Evolutionary conservation across 371 early-diverging fungal species (phyloP), one percentile per base, ranked within the genome.

Genomic region (Saksenaea oblongispora): DNA sequence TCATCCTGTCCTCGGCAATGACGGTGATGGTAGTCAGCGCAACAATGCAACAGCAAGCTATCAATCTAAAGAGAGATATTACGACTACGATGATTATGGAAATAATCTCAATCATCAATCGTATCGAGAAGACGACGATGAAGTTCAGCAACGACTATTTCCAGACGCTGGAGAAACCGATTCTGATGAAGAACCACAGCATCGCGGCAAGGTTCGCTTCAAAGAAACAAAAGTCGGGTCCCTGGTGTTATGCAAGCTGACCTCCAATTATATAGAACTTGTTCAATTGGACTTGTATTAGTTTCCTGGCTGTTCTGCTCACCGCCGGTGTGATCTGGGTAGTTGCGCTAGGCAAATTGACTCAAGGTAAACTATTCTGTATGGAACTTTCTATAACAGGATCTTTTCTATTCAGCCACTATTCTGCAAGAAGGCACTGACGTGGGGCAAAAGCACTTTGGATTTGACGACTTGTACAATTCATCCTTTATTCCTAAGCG

Each of bases 401-500:
- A 31, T 31, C 31, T 31, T 7, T n/a, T 31, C 31, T 2, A 31
- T 31, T 7, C 31, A 47, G 51, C 11, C 7, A 47, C 5, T 22
- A 22, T 47, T 17, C 11, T 47, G n/a, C 22, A 47, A 22, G 51
- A 47, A 26, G 2, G 51, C 51, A 10, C 5, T 3, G 22, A 47
- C 17, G 10, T 22, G 2, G 17, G 10, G 15, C 61, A 31, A 7
- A 71, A 66, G 11, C 66, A 37, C 2, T 63, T 77, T 26, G 70
- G 72, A 17, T 74, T 84, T 22, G 76, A 81, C 18, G 83, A 84
- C 66, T 65, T 84, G 51, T 83, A 78, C 69, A 83, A 84, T 26
- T 42, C 60, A n/a, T 75, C 85, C 0, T 84, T 83, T 60, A 26
- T 74, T 9, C 79, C 77, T 15, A 75, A 70, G 58, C 61, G 62